phyloP scores from a whole-genome alignment of 352 stramenopile genomes.

The Peronospora tabacina region DNA sequence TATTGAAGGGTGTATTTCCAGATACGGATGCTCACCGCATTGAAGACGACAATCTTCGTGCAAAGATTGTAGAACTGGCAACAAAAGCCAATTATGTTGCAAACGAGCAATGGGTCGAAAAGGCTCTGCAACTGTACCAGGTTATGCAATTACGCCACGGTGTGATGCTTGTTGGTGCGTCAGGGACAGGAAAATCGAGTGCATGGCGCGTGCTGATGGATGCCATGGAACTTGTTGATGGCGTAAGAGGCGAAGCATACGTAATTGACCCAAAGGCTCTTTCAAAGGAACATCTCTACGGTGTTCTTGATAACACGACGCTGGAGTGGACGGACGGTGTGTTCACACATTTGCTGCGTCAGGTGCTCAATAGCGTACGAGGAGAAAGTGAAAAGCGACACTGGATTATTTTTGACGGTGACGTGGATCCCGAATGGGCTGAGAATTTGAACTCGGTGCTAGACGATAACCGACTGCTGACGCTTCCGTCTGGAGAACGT shows the following conservation, averaged over 20 bases:
- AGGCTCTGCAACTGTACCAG: constrained; percentile 98
- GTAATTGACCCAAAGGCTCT: constrained; percentile 99
- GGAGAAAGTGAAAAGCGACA: constrained; percentile 93
- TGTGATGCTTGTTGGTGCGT: constrained; percentile 98
- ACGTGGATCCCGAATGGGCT: constrained; percentile 99
- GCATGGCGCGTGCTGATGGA: constrained; percentile 91
- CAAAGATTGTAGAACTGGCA: constrained; percentile 90
- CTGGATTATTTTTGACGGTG: constrained; percentile 99
- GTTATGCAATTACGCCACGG: constrained; percentile 96
- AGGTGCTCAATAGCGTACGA: constrained; percentile 95
- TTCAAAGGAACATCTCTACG: constrained; percentile 97
- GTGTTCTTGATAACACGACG: constrained; percentile 98
- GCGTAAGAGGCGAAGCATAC: constrained; percentile 94
- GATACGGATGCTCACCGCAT: constrained; percentile 78
- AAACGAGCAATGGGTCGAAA: constrained; percentile 93
- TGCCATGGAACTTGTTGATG: constrained; percentile 91
- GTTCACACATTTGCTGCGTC: constrained; percentile 95
- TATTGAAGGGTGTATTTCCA: constrained; percentile 97
- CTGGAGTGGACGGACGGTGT: constrained; percentile 99
- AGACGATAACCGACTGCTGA: constrained; percentile 99
- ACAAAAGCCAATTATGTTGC: constrained; percentile 83
- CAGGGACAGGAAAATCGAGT: constrained; percentile 95
- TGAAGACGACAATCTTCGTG: constrained; percentile 84
- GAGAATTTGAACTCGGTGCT: constrained; percentile 99
- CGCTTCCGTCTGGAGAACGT: constrained; percentile 97